A percentile compares a stretch with the other conserved stretches of the same genome.
These are phyloP conservation scores for Neofusicoccum parvum DNA, from an alignment of 2,329 filamentous ascomycete species.

Conservation along the genomic window DNA sequence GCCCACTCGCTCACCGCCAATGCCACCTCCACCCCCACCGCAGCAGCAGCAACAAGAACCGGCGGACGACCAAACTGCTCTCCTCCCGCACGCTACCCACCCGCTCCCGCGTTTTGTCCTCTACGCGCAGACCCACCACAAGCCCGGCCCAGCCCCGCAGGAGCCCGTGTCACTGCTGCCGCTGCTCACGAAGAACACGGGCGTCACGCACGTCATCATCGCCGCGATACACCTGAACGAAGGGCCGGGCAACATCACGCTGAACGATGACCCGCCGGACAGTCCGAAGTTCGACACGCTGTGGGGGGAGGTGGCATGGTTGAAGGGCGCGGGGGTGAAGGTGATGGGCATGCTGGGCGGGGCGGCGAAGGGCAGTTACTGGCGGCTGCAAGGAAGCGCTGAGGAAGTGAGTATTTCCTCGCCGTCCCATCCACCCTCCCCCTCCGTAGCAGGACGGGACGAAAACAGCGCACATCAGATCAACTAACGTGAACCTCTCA, in stretches of 20 bases:
- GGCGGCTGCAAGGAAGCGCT: constrained; percentile 44
- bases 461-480: no score
- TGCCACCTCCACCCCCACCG: constrained; percentile 29
- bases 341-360: constrained; percentile 88
- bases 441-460: no score
- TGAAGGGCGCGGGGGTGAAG: constrained; percentile 75
- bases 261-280: constrained; percentile 79
- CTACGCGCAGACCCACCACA: constrained; percentile 69
- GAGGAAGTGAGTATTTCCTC: constrained; percentile 24
- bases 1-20: constrained; percentile 19
- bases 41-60: constrained; percentile 10
- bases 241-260: constrained; percentile 65
- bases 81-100: constrained; percentile 21
- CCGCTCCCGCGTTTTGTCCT: constrained; percentile 48
- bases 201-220: constrained; percentile 79
- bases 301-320: constrained; percentile 74
- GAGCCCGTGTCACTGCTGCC: constrained; percentile 64
- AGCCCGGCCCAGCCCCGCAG: constrained; percentile 43
- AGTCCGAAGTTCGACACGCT: constrained; percentile 68
- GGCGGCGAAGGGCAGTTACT: constrained; percentile 74
- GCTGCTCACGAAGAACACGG: constrained; percentile 60
- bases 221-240: constrained; percentile 83
- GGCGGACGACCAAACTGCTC: no score
- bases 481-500: neutral
- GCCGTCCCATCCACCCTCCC: constrained; percentile 22